Evolutionary conservation across 352 stramenopile species (phyloP).

Genomic region (Phytophthora syringae): DNA sequence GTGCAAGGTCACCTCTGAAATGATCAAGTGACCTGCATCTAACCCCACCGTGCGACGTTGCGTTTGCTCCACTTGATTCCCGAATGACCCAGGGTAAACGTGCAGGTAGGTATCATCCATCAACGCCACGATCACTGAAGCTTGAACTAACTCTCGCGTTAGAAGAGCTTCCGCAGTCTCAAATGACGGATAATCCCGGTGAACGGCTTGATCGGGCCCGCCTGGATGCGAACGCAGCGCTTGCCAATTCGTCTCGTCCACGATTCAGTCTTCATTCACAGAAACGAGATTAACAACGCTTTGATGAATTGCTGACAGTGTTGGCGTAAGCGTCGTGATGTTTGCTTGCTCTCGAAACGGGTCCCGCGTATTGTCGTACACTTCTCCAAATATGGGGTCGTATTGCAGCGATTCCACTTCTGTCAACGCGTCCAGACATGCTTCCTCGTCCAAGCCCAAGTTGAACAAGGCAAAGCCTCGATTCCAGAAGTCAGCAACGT

Average conservation of each 20-base stretch:
- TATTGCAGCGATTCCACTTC: neutral
- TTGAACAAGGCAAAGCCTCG: neutral
- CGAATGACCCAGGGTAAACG: slow-evolving; percentile 1
- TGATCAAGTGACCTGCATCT: slow-evolving; percentile 1
- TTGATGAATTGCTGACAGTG: neutral
- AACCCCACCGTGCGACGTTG: neutral
- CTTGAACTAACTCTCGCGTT: neutral
- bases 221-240: neutral
- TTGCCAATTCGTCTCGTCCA: neutral
- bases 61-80: neutral
- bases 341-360: neutral
- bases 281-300: neutral
- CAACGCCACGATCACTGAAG: neutral
- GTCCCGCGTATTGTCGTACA: neutral
- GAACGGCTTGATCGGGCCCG: neutral
- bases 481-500: neutral
- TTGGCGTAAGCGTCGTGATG: neutral
- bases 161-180: neutral
- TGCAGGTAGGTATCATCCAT: slow-evolving; percentile 1
- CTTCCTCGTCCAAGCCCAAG: neutral
- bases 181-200: slow-evolving; percentile 3
- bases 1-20: slow-evolving; percentile 6
- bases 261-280: neutral
- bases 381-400: neutral
- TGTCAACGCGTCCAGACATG: neutral